These are phyloP conservation scores for Phyllosticta capitalensis DNA, from an alignment of 2,329 filamentous ascomycete species.

Conservation along the genomic window DNA sequence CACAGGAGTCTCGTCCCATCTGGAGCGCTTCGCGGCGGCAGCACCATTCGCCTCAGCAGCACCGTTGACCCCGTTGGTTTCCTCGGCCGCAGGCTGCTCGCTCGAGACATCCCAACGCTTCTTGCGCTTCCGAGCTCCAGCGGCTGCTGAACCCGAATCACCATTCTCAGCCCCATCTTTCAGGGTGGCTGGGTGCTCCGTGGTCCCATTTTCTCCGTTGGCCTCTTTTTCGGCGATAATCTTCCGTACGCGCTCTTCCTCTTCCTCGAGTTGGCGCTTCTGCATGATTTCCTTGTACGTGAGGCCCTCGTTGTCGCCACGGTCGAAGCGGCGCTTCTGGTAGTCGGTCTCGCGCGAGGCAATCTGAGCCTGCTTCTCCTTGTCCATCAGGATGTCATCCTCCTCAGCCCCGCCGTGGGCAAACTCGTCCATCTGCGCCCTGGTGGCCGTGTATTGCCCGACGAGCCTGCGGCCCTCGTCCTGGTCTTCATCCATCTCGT, in stretches of 20 bases:
- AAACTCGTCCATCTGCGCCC: conserved; percentile 89
- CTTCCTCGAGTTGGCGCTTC: conserved; percentile 83
- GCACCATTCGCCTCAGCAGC: conserved; percentile 17
- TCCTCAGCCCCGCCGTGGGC: conserved; percentile 83
- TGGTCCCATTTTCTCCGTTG: conserved; percentile 48
- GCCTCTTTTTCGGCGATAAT: conserved; percentile 69
- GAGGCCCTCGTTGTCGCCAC: conserved; percentile 62
- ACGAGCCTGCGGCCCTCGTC: conserved; percentile 63
- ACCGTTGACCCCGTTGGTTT: conserved; percentile 22
- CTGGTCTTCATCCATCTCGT: conserved; percentile 73
- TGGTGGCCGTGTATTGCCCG: conserved; percentile 91
- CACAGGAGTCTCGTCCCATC: conserved; percentile 78
- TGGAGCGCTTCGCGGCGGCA: conserved; percentile 53
- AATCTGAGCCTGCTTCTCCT: conserved; percentile 85
- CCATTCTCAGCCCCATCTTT: conserved; percentile 59
- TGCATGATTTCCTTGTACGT: conserved; percentile 91
- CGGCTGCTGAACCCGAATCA: conserved; percentile 53
- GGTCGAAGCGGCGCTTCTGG: conserved; percentile 89
- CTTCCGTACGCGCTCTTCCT: conserved; percentile 65
- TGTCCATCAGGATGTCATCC: conserved; percentile 75
- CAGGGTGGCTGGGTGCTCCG: conserved; percentile 64
- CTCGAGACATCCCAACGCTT: conserved; percentile 87
- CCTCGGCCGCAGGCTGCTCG: conserved; percentile 39
- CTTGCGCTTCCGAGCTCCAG: conserved; percentile 63
- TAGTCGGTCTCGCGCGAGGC: conserved; percentile 92